Base-by-base conservation (phyloP, 345 rosid species). In the Rhodamnia rubescens region DNA sequence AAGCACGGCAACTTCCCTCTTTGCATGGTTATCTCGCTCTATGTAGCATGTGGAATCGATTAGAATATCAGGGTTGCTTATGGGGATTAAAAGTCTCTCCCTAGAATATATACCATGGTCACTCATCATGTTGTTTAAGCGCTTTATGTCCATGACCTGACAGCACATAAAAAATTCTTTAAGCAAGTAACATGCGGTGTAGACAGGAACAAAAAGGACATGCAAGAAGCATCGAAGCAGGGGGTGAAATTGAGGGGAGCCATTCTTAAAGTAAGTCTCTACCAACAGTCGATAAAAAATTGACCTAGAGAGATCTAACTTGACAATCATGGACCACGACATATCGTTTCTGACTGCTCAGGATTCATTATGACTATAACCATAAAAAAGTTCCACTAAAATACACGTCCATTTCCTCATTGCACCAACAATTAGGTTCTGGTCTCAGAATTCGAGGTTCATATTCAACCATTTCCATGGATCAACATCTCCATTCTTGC, bases 51-150 rank as follows among this genome's bases (percentile, higher is more conserved):
- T 93, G n/a, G 89, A 82, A 74, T 92, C 87, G 59, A 92, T 83
- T 42, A 97, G 98, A 83, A 93, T 85, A 49, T 88, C 86, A 1
- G 95, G 93, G 86, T 92, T 92, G 90, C 91, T 92, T 88, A 95
- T 84, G 0, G 99, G 99, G 88, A 97, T 94, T 82, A 97, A 89
- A 27, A 97, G 88, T 85, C 98, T 94, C 89, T 95, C 96, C 90
- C 97, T 93, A 7, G 98, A 95, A 87, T 94, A 90, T 29, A 95
- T 95, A 44, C 94, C 98, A 50, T 95, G 98, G 87, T 97, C 98
- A 54, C 98, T 95, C 93, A 91, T 95, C 95, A 95, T 95, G 90
- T 95, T 97, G 89, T 97, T 97, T 74, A 97, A 84, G 11, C 94
- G 88, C 88, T 92, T 95, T 83, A 97, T 94, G 87, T 94, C 96